Percentiles rank a stretch among this genome's conserved stretches.
Conservation (phyloP, 345 rosid species). For the Brassica nigra region DNA sequence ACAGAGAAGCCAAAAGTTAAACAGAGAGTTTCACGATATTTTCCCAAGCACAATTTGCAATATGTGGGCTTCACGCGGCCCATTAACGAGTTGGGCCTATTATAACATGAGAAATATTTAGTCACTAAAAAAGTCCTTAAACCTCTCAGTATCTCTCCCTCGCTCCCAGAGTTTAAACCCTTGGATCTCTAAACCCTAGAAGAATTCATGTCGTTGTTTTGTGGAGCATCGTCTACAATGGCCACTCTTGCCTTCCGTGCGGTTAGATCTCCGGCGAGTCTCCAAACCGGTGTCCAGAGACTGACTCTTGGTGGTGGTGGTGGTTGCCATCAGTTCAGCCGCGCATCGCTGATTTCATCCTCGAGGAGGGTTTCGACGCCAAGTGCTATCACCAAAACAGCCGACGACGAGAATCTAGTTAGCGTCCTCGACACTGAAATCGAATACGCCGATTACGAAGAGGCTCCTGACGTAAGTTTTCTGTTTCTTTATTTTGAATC, state of each 20-base stretch:
- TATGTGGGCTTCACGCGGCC: background rate
- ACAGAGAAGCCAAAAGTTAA: background rate
- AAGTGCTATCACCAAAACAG: slow-evolving; percentile 23
- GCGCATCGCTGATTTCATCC: slow-evolving; percentile 1
- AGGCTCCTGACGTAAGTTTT: slow-evolving; percentile 37
- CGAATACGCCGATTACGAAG: slow-evolving; percentile 50
- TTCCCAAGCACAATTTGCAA: background rate
- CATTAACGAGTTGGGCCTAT: background rate
- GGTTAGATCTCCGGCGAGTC: background rate
- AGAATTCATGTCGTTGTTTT: background rate
- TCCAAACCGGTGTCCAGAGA: background rate
- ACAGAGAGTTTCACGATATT: background rate
- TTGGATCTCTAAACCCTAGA: background rate
- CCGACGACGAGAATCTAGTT: slow-evolving; percentile 48
- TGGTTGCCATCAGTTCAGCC: background rate
- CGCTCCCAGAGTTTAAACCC: background rate
- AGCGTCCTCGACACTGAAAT: slow-evolving; percentile 55
- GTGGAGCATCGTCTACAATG: background rate
- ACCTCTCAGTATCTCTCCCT: background rate
- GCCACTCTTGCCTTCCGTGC: background rate
- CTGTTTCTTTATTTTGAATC: background rate
- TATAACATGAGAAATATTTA: background rate
- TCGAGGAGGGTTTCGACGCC: slow-evolving; percentile 18
- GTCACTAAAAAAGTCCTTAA: background rate
- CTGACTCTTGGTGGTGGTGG: background rate